Base-by-base conservation (phyloP, 352 stramenopile genomes). In the Stephanocyclus meneghinianus region DNA sequence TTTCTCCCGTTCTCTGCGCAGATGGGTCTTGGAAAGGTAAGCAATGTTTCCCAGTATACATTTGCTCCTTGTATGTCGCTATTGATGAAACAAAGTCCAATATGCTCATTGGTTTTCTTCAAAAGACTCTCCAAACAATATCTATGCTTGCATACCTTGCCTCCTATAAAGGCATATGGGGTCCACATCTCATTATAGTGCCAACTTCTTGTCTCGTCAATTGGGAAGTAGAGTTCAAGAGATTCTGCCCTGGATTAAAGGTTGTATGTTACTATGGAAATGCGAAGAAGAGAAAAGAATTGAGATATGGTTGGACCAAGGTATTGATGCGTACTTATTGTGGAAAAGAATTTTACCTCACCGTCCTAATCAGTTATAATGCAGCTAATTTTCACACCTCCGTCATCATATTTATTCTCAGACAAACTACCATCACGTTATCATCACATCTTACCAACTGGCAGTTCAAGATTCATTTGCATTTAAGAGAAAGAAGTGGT, bases 191-290 rank as follows among this genome's bases (percentile, higher is more conserved):
- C 30, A 98, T 99, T 57, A 92, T 99, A 29, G 97, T 99, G 1
- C 97, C 97, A 8, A 99, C 97, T 30, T 98, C 93, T 10, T 98
- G 96, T 74, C 92, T 99, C 30, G 93, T 99, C 18, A 99, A 99
- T 77, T 99, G 97, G 97, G 97, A 99, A 80, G 97, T 96, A 80
- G 97, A 99, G 83, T 96, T 99, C 67, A 99, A 99, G 81, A 91
- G 96, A 40, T 99, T 96, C 75, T 98, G 95, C 76, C 97, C 97
- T 0, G 95, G 91, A 0, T 95, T 99, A 40, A 98, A 99, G 82
- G 94, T 99, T 21, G 59, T 99, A 45, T 98, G 97, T n/a, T 99
- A 99, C 81, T 99, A 98, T 88, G 97, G 97, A 37, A 97, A 93
- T 26, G 94, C 95, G 7, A 99, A 99, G 80, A 90, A 95, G 13